A percentile compares a stretch with the other conserved stretches of the same genome.
These are phyloP conservation scores for Boletus speciosus DNA, from an alignment of 768 basidiomycete genomes.

Conservation along the genomic window DNA sequence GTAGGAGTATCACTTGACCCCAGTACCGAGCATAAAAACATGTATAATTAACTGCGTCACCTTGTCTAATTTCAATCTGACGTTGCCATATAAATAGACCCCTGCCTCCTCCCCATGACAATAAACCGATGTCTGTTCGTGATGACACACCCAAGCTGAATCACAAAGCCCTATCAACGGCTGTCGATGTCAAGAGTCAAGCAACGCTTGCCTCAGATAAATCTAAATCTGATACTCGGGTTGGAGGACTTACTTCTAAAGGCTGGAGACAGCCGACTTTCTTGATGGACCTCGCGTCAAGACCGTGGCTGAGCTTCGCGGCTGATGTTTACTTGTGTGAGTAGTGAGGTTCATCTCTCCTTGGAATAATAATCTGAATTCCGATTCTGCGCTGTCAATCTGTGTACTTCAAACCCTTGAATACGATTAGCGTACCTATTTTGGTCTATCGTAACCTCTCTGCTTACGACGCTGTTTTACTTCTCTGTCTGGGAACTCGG, in stretches of 20 bases:
- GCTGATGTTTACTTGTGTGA: constrained; percentile 58
- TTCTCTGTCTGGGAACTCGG: constrained; percentile 91
- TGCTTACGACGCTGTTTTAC: constrained; percentile 81
- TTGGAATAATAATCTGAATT: constrained; percentile 5
- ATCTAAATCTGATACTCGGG: neutral
- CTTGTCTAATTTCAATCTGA: constrained; percentile 32
- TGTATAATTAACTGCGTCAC: constrained; percentile 46
- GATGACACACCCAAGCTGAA: neutral
- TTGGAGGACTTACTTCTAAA: neutral
- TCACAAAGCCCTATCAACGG: neutral
- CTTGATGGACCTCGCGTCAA: neutral
- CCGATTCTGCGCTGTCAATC: neutral
- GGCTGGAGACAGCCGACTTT: neutral
- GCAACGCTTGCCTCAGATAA: neutral
- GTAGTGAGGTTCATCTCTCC: neutral
- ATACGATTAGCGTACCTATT: constrained; percentile 60
- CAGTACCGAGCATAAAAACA: constrained; percentile 29
- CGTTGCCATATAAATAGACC: constrained; percentile 21
- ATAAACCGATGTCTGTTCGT: constrained; percentile 3
- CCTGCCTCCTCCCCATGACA: constrained; percentile 1
- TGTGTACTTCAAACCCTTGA: neutral
- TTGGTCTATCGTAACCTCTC: constrained; percentile 79
- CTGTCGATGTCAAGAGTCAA: neutral
- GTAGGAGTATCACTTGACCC: constrained; percentile 28
- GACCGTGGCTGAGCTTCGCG: constrained; percentile 32